Base-by-base conservation (phyloP, 352 stramenopile species). In the Phytophthora melonis region DNA sequence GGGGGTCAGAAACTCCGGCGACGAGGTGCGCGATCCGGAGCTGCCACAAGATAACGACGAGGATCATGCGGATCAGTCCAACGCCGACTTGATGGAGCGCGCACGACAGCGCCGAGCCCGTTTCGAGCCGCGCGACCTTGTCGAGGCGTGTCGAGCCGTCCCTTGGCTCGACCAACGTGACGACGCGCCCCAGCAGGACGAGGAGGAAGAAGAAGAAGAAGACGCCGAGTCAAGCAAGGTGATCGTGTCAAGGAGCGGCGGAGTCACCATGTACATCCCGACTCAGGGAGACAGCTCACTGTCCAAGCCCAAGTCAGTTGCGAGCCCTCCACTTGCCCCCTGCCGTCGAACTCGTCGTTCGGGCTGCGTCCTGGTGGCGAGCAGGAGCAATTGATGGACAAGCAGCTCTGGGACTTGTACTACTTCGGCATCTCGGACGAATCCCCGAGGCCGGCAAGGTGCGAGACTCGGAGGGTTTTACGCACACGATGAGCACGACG, bases 391-490 rank as follows among this genome's bases (percentile, higher is more conserved):
- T 49, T 79, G 21, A 78, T 90, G 63, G 83, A 92, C 54, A 84
- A 90, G 25, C 82, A 92, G 57, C 73, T 92, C 14, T 80, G 74
- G 67, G 77, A 92, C 36, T 68, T 92, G 58, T 92, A 85, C 50
- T 67, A 76, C 45, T 88, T 86, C 57, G 84, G 84, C 9, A 89
- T 92, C 59, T 78, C 82, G 18, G 68, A 77, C 39, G 75, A 86
- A 61, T 43, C 59, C 66, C 68, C 5, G 41, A 77, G n/a, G 41
- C 30, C 1, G 7, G n/a, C 9, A 59, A 57, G 59, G 32, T 10
- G 0, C 56, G 41, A 54, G 66, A 79, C 16, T 66, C 53, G 0
- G 53, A 73, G 0, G 55, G 63, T 2, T 60, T 68, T n/a, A 54
- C 36, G 5, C 70, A 27, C n/a, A 65, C 58, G 18, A 64, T 70